Evolutionary conservation across 768 basidiomycete species (phyloP), one percentile per base, ranked within the genome.

Genomic region (Boletus insuetus): DNA sequence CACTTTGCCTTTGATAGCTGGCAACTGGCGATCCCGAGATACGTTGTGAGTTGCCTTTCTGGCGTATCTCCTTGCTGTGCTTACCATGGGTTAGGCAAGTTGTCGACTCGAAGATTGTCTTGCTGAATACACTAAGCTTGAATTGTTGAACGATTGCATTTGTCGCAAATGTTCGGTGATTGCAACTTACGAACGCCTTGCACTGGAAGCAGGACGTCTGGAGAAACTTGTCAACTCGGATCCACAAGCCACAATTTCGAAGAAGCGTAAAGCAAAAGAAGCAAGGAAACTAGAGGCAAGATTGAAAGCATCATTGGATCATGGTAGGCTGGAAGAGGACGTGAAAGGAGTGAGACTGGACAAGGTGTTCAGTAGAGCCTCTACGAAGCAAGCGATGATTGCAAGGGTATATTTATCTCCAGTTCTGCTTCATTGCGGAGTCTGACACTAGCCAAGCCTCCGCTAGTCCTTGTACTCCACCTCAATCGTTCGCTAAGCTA

Each of bases 351-450:
- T 95, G 53, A 83, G 82, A 62, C 75, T 95, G 61, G 91, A 94
- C 72, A 86, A 84, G 65, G 85, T 89, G 2, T 71, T 83, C 44
- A 87, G 88, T 61, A 77, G 78, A 50, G 83, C 85, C 19, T 91
- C 88, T 7, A 93, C 89, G 19, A 94, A 93, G 69, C 91, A 91
- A 68, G 86, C 89, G n/a, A 93, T 95, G 87, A 81, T 94, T 56
- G 94, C 93, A 29, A 77, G 94, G 69, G 92, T 91, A 68, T 76
- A 31, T 24, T 35, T 10, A 34, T 19, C 42, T 35, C 52, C 14
- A 17, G 22, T 38, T 54, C 16, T 54, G n/a, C 40, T 48, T 4
- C 16, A 38, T 46, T 43, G 29, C 52, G 8, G 37, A 31, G 35
- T 51, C 69, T 68, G 56, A 73, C 58, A 17, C 32, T 53, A 24